Evolutionary conservation across 164 flowering plant genomes (phyloP).

Genomic region (Annona squamosa): DNA sequence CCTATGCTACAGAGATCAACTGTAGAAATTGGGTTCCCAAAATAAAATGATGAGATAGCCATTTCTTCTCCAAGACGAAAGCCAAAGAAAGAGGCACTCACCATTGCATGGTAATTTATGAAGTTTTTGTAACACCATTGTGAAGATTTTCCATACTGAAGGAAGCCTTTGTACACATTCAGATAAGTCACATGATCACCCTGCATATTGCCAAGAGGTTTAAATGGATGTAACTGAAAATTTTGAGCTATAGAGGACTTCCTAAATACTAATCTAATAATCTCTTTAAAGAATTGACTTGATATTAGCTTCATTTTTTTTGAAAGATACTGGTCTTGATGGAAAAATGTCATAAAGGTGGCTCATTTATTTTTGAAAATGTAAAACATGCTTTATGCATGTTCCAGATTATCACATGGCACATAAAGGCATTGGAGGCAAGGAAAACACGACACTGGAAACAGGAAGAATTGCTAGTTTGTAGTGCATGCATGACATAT

Average conservation of each 20-base stretch:
- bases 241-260: neutral
- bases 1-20: neutral
- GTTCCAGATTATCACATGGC: no score
- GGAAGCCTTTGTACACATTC: constrained; percentile 85
- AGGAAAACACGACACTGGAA: no score
- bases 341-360: neutral
- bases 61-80: neutral
- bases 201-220: constrained; percentile 31
- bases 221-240: neutral
- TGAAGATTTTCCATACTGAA: constrained; percentile 82
- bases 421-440: no score
- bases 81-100: constrained; percentile 21
- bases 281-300: neutral
- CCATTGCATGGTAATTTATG: constrained; percentile 92
- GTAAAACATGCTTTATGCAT: no score
- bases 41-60: neutral
- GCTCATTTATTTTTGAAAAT: no score
- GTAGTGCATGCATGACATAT: no score
- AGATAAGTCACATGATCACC: constrained; percentile 95
- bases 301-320: neutral
- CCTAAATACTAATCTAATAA: neutral
- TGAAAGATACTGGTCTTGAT: neutral
- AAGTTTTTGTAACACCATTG: constrained; percentile 94
- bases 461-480: no score
- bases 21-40: neutral